phyloP scores from a whole-genome alignment of 148 eudicot species.

The Pharnaceum exiguum region DNA sequence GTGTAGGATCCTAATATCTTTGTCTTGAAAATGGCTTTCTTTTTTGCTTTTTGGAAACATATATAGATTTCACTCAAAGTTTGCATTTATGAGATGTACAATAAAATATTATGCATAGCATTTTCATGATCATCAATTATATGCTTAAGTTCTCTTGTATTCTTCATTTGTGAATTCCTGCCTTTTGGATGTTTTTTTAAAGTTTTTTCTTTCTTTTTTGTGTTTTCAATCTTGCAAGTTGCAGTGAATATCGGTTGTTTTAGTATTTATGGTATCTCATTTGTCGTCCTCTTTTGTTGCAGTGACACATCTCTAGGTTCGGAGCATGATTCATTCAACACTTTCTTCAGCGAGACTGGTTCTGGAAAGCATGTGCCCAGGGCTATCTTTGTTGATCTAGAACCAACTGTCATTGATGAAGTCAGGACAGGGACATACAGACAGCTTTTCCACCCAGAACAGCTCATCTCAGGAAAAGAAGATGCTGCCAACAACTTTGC shows the following conservation, averaged over 20 bases:
- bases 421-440: conserved; percentile 31
- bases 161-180: no score
- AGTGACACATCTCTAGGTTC: conserved; percentile 27
- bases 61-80: no score
- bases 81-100: no score
- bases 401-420: conserved; percentile 40
- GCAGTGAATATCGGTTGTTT: neutral
- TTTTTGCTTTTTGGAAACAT: no score
- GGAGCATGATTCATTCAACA: conserved; percentile 35
- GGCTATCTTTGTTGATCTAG: conserved; percentile 34
- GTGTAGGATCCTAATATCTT: no score
- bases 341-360: conserved; percentile 35
- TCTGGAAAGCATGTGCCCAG: conserved; percentile 37
- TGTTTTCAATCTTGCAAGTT: no score
- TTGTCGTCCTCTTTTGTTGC: conserved; percentile 1
- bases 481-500: conserved; percentile 40
- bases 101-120: no score
- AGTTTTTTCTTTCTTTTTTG: no score
- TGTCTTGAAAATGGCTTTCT: no score
- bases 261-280: neutral
- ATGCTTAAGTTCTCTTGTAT: no score
- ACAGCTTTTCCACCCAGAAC: conserved; percentile 36
- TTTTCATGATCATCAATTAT: no score
- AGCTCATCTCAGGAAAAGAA: conserved; percentile 33
- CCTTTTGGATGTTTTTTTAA: no score